Base-by-base conservation (phyloP, 495 filamentous ascomycete genomes). In the Tuber borchii region DNA sequence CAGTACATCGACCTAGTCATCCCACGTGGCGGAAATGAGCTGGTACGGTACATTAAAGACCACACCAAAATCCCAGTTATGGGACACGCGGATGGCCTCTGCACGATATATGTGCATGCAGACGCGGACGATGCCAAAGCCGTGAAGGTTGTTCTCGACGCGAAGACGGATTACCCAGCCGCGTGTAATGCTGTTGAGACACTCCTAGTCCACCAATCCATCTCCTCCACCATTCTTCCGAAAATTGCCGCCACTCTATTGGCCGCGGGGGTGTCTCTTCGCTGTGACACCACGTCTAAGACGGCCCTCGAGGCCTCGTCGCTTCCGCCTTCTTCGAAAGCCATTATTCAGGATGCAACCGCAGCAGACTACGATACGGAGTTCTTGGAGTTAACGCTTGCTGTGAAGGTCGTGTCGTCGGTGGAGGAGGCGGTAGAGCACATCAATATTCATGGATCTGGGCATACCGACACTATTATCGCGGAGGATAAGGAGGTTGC, bases 161-260 rank as follows among this genome's bases (percentile, higher is more conserved):
- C 95, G 34, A 99, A 99, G 84, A 92, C 91, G 10, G 89, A 90
- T 83, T 99, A 99, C 83, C 92, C 94, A 10, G 96, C 95, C n/a
- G 95, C 94, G 26, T 99, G 95, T 87, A 99, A 99, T 84, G 88
- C 90, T 40, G 84, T 97, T 44, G 95, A 99, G 84, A 94, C 93
- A 1, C 86, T 99, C 0, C 88, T 99, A 19, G 90, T 98, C 40
- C 91, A 98, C 78, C 87, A 93, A 74, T 86, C 87, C 45, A 88
- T 89, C n/a, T 86, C 97, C 0, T 74, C 84, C 12, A 91, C 88
- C 3, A 73, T 92, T n/a, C 87, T 97, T 42, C 92, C 93, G 1
- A 72, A 82, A 3, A 88, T 96, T 42, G 95, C 92, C 20, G 79
- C 87, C 37, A 90, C 91, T 1, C 86, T 99, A 2, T 84, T 95